Conservation (phyloP, 2,329 filamentous ascomycete genomes). For the Colletotrichum siamense region DNA sequence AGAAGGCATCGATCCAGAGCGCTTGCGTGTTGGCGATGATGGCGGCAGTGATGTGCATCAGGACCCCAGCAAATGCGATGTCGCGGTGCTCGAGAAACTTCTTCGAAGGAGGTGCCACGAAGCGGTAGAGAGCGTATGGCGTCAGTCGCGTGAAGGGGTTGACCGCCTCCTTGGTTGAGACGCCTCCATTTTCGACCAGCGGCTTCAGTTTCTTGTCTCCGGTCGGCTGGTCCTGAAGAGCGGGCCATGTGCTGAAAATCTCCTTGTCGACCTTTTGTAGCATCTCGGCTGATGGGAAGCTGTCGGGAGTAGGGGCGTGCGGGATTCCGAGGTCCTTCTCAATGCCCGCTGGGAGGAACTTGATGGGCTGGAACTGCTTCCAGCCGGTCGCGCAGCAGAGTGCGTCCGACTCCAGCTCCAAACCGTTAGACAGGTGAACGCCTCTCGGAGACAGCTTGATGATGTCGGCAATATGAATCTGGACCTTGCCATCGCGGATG, state of each 20-base stretch:
- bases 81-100: conserved; percentile 23
- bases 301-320: conserved; percentile 29
- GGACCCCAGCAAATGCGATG: conserved; percentile 36
- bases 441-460: conserved; percentile 45
- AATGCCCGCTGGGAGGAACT: conserved; percentile 54
- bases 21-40: conserved; percentile 42
- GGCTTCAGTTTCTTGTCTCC: conserved; percentile 16
- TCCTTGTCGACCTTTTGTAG: conserved; percentile 11
- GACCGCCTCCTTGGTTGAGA: conserved; percentile 15
- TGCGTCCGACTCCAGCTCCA: conserved; percentile 51
- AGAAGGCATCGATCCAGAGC: conserved; percentile 45
- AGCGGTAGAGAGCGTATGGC: conserved; percentile 30
- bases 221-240: conserved; percentile 8
- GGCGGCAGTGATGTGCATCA: conserved; percentile 34
- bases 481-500: conserved; percentile 56
- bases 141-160: conserved; percentile 18
- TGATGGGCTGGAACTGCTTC: conserved; percentile 57
- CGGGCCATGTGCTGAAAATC: conserved; percentile 12
- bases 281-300: conserved; percentile 9
- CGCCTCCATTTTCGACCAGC: conserved; percentile 3
- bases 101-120: conserved; percentile 30
- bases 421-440: conserved; percentile 57
- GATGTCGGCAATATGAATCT: conserved; percentile 59
- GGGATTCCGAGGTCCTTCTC: conserved; percentile 55
- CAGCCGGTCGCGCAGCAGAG: conserved; percentile 65